A percentile compares a stretch with the other conserved stretches of the same genome.
Conservation (phyloP, 371 early-diverging fungal species). For the Apophysomyces elegans region DNA sequence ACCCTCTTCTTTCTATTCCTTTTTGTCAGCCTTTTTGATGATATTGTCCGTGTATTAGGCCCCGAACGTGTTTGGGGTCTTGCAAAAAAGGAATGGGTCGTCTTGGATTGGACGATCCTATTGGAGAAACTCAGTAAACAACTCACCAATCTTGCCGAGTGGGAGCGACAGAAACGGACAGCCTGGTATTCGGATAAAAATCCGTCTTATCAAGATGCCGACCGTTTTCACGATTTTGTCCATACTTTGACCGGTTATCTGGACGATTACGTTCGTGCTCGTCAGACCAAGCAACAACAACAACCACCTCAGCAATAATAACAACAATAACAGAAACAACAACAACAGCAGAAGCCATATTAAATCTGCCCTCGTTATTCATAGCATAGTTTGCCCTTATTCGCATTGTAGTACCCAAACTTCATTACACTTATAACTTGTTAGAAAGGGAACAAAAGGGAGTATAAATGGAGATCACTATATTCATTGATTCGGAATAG, state of each 20-base stretch:
- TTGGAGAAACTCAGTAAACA: constrained; percentile 27
- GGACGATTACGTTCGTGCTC: constrained; percentile 25
- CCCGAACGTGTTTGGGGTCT: constrained; percentile 29
- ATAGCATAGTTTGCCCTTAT: constrained; percentile 2
- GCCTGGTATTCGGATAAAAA: constrained; percentile 30
- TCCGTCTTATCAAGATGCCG: constrained; percentile 23
- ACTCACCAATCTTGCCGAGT: constrained; percentile 39
- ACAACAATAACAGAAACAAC: too few species aligned
- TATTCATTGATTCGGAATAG: neutral
- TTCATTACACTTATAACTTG: neutral
- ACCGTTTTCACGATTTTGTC: constrained; percentile 34
- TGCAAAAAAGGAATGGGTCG: constrained; percentile 13
- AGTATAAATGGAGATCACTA: neutral
- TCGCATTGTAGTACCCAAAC: constrained; percentile 2
- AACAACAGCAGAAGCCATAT: neutral
- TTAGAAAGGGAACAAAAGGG: neutral
- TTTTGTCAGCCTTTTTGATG: constrained; percentile 33
- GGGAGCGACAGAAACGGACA: constrained; percentile 40
- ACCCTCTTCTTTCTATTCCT: constrained; percentile 35
- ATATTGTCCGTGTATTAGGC: constrained; percentile 25
- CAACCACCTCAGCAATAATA: too few species aligned
- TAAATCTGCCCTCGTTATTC: neutral
- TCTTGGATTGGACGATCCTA: constrained; percentile 30
- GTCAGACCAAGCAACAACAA: neutral
- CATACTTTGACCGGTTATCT: constrained; percentile 27